These are phyloP conservation scores for Paraleonurus japonicus DNA, from an alignment of 257 asterid species.

Conservation along the genomic window DNA sequence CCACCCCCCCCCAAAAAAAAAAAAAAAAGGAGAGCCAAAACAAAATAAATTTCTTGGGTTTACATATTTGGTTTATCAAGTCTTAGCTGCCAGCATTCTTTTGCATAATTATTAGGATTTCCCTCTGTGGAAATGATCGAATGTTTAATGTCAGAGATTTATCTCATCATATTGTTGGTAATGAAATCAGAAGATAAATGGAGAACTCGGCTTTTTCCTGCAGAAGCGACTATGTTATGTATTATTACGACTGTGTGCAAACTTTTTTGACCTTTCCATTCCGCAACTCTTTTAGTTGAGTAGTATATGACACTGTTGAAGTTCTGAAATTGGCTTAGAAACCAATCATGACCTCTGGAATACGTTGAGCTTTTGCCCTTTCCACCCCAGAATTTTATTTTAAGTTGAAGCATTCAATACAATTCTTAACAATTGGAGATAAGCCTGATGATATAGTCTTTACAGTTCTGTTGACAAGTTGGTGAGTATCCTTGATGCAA, in stretches of 20 bases:
- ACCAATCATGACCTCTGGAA: conserved; percentile 5
- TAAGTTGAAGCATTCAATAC: conserved; percentile 11
- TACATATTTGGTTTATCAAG: background rate
- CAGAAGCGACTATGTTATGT: background rate
- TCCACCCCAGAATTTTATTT: conserved; percentile 1
- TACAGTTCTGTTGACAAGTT: background rate
- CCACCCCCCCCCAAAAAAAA: background rate
- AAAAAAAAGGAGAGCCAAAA: background rate
- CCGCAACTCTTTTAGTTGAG: conserved; percentile 2
- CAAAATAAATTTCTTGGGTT: background rate
- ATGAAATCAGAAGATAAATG: background rate
- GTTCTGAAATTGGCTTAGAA: conserved; percentile 16
- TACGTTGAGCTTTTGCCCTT: conserved; percentile 11
- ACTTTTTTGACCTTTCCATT: background rate
- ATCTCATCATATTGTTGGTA: background rate
- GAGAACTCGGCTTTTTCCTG: background rate
- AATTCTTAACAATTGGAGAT: background rate
- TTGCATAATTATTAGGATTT: conserved; percentile 2
- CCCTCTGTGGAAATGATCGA: background rate
- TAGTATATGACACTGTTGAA: conserved; percentile 12
- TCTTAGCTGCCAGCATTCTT: conserved; percentile 15
- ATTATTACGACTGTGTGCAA: conserved; percentile 2
- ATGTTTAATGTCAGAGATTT: conserved; percentile 1
- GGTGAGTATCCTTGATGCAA: conserved; percentile 11
- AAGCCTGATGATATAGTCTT: background rate